Conservation (phyloP, 331 rosid genomes). For the Erythrophleum ivorense region DNA sequence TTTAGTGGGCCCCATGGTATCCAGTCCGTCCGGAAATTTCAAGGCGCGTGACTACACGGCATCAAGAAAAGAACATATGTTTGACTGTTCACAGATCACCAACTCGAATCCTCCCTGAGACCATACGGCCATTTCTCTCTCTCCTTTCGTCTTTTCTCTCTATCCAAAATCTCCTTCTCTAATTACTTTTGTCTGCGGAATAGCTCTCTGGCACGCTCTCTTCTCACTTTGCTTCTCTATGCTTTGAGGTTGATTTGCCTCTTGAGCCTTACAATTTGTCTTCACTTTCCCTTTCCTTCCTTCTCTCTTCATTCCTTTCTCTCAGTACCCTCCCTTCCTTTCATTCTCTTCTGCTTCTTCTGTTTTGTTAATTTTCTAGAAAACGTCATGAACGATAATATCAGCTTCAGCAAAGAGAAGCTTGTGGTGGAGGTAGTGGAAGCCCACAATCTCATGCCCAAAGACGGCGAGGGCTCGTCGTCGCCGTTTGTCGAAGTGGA, state of each 20-base stretch:
- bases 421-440: slow-evolving; percentile 61
- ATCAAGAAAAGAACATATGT: background rate
- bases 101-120: slow-evolving; percentile 1
- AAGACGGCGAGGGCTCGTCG: slow-evolving; percentile 67
- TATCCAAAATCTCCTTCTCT: background rate
- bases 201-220: slow-evolving; percentile 38
- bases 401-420: slow-evolving; percentile 43
- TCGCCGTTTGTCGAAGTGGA: slow-evolving; percentile 64
- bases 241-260: background rate
- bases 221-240: background rate
- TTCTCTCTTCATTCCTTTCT: background rate
- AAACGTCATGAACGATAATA: slow-evolving; percentile 36
- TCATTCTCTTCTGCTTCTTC: background rate
- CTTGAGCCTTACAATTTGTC: slow-evolving; percentile 39
- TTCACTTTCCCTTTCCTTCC: background rate
- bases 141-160: background rate
- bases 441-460: slow-evolving; percentile 70
- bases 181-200: background rate
- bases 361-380: background rate
- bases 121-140: background rate
- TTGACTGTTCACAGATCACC: slow-evolving; percentile 15
- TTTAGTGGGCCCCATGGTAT: slow-evolving; percentile 47
- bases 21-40: slow-evolving; percentile 25
- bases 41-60: slow-evolving; percentile 40
- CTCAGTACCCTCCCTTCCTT: background rate